phyloP scores from a whole-genome alignment of 106 monocot species.

The Vanilla planifolia region DNA sequence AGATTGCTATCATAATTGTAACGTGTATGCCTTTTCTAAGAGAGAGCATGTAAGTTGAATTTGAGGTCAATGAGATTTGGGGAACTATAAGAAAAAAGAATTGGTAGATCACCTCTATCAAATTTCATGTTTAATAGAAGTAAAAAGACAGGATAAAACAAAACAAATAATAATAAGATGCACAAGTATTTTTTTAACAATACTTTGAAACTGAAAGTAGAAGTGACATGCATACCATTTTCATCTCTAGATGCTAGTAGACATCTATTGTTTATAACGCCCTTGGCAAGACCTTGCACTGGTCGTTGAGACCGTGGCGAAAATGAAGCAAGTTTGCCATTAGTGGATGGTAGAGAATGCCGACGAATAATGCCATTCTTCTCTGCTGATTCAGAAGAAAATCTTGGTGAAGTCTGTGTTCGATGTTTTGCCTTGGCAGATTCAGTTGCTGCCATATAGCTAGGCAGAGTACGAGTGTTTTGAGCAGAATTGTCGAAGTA shows the following conservation, averaged over 20 bases:
- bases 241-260: conserved; percentile 47
- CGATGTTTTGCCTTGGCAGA: conserved; percentile 74
- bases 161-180: no score
- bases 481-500: conserved; percentile 41
- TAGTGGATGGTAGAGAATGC: conserved; percentile 67
- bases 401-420: conserved; percentile 52
- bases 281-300: conserved; percentile 18
- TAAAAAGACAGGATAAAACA: no score
- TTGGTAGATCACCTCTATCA: no score
- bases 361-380: conserved; percentile 57
- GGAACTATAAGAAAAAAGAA: no score
- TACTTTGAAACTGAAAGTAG: no score
- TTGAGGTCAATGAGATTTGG: no score
- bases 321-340: conserved; percentile 52
- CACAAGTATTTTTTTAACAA: no score
- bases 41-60: no score
- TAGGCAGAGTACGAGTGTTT: conserved; percentile 52
- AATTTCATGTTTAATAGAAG: no score
- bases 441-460: conserved; percentile 72
- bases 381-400: conserved; percentile 55
- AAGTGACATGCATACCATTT: no score
- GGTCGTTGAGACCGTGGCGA: conserved; percentile 42
- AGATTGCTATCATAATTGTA: no score
- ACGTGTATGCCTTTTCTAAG: no score
- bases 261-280: conserved; percentile 30